Conservation (phyloP, 305 asterid species). For the Stenogyne calaminthoides region DNA sequence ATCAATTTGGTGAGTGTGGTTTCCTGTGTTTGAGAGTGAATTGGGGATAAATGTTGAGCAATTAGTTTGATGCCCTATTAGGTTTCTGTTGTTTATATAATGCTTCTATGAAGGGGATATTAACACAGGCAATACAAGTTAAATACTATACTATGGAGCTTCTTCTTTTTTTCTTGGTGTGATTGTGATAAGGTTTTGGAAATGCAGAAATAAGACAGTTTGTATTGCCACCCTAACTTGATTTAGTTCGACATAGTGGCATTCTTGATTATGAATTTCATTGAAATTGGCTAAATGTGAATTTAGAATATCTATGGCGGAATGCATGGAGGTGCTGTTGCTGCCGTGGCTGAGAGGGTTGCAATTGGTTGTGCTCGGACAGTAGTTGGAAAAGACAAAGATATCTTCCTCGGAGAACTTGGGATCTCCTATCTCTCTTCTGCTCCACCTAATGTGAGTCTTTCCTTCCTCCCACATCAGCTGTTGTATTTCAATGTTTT, state of each 20-base stretch:
- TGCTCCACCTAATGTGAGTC: slow-evolving; percentile 59
- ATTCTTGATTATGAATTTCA: slow-evolving; percentile 11
- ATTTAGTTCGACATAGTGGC: background rate
- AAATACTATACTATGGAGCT: background rate
- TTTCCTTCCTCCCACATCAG: background rate
- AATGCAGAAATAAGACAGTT: background rate
- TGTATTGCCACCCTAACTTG: slow-evolving; percentile 2
- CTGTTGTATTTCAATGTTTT: background rate
- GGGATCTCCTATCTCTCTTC: slow-evolving; percentile 70
- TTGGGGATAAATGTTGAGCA: slow-evolving; percentile 14
- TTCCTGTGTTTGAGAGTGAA: slow-evolving; percentile 12
- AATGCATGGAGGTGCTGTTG: slow-evolving; percentile 89
- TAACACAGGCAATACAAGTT: background rate
- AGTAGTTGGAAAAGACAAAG: slow-evolving; percentile 61
- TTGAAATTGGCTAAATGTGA: slow-evolving; percentile 20
- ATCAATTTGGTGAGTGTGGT: slow-evolving; percentile 8
- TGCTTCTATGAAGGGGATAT: background rate
- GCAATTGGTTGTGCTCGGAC: slow-evolving; percentile 82
- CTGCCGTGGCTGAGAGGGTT: slow-evolving; percentile 62
- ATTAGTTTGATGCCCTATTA: background rate
- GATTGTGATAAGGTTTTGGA: background rate
- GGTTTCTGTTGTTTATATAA: background rate
- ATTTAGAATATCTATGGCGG: slow-evolving; percentile 57
- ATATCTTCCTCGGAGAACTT: slow-evolving; percentile 80
- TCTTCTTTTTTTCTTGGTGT: background rate